phyloP scores from a whole-genome alignment of 2,329 filamentous ascomycete species.

The Talaromyces atroroseus region DNA sequence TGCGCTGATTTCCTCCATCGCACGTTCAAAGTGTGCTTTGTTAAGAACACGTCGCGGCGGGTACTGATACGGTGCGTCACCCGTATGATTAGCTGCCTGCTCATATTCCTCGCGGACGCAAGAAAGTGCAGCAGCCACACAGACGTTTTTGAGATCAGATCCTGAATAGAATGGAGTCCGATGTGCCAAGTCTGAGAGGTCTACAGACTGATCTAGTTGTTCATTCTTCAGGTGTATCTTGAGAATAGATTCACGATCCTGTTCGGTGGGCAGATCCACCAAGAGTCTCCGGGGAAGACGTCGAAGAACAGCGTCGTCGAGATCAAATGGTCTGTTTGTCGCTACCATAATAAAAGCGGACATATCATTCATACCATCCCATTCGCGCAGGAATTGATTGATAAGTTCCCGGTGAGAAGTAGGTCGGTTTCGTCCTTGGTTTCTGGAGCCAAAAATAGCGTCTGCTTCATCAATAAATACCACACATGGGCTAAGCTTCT shows the following conservation, averaged over 20 bases:
- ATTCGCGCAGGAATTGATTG: conserved; percentile 94
- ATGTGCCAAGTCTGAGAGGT: conserved; percentile 39
- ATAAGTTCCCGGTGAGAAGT: conserved; percentile 80
- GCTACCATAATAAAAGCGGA: conserved; percentile 97
- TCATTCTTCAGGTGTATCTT: conserved; percentile 47
- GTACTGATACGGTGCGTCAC: conserved; percentile 51
- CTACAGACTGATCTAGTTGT: conserved; percentile 36
- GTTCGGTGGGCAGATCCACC: conserved; percentile 44
- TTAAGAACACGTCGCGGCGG: conserved; percentile 64
- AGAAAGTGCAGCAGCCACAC: conserved; percentile 45
- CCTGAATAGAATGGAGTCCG: conserved; percentile 48
- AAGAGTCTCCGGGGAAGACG: conserved; percentile 46
- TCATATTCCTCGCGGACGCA: conserved; percentile 46
- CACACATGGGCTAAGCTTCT: conserved; percentile 84
- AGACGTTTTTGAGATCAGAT: conserved; percentile 49
- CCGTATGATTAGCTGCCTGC: conserved; percentile 30
- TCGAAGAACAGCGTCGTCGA: conserved; percentile 60
- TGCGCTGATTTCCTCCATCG: conserved; percentile 80
- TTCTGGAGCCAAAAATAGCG: conserved; percentile 76
- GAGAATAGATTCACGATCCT: conserved; percentile 44
- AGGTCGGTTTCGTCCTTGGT: conserved; percentile 47
- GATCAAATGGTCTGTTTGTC: conserved; percentile 89
- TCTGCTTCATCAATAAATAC: conserved; percentile 98
- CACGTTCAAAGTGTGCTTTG: conserved; percentile 72
- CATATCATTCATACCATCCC: conserved; percentile 82